These are phyloP conservation scores for Thymus mandschuricus DNA, from an alignment of 257 asterid genomes.

Conservation along the genomic window DNA sequence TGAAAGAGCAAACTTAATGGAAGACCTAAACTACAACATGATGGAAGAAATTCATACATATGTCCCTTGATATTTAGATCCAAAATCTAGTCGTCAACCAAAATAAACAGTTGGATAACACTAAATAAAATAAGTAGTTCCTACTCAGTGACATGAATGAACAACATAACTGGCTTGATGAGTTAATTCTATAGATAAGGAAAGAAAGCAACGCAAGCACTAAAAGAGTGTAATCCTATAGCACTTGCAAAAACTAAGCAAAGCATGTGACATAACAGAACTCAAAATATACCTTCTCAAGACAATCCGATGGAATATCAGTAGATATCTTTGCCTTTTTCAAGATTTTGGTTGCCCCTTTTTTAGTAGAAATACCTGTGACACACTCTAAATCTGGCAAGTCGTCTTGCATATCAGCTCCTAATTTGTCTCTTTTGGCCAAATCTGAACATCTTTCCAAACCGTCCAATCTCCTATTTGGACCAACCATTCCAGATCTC, in stretches of 20 bases:
- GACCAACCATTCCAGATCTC: conserved; percentile 68
- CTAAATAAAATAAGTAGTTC: conserved; percentile 4
- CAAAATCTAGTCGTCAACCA: conserved; percentile 7
- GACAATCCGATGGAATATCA: conserved; percentile 63
- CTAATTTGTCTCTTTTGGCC: conserved; percentile 41
- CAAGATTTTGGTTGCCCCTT: conserved; percentile 38
- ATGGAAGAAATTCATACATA: conserved; percentile 23
- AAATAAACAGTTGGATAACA: conserved; percentile 10
- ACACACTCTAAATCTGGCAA: conserved; percentile 40
- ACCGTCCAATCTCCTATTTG: conserved; percentile 38
- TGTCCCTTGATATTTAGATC: conserved; percentile 4
- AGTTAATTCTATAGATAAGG: conserved; percentile 17
- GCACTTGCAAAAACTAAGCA: conserved; percentile 11
- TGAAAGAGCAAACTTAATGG: conserved; percentile 24
- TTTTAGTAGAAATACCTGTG: conserved; percentile 39
- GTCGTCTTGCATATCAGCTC: conserved; percentile 37
- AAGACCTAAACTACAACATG: conserved; percentile 24
- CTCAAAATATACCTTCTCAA: conserved; percentile 56
- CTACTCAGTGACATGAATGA: conserved; percentile 15
- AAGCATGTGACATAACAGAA: conserved; percentile 18
- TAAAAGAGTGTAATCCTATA: conserved; percentile 13
- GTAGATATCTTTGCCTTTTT: conserved; percentile 46
- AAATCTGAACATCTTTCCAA: conserved; percentile 38
- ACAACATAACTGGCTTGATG: conserved; percentile 13
- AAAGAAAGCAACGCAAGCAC: conserved; percentile 7